A percentile compares a stretch with the other conserved stretches of the same genome.
These are phyloP conservation scores for Acmispon strigosus DNA, from an alignment of 306 rosid species.

Conservation along the genomic window DNA sequence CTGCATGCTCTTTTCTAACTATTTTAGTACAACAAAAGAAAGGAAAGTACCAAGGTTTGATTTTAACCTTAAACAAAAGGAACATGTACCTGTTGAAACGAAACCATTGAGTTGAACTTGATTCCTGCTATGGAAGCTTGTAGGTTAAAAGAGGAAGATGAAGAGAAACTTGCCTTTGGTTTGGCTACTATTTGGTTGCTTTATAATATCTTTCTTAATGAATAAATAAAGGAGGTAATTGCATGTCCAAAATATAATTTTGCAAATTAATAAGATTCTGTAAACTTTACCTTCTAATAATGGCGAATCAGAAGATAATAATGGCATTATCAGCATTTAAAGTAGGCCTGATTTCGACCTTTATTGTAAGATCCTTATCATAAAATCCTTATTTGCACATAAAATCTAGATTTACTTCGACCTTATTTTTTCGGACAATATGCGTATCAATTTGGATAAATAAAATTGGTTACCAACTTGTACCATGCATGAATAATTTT, in stretches of 20 bases:
- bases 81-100: conserved; percentile 32
- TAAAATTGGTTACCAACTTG: too few relatives aligned
- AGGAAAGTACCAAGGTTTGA: background rate
- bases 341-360: conserved; percentile 9
- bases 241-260: conserved; percentile 10
- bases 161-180: conserved; percentile 1
- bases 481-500: too few relatives aligned
- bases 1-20: conserved; percentile 36
- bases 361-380: conserved; percentile 11
- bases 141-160: conserved; percentile 14
- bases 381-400: background rate
- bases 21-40: conserved; percentile 2
- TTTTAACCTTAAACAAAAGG: background rate
- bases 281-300: background rate
- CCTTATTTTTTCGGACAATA: background rate
- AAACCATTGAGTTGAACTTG: conserved; percentile 21
- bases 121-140: background rate
- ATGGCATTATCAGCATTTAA: conserved; percentile 6
- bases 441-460: background rate
- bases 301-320: conserved; percentile 9
- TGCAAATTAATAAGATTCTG: conserved; percentile 10
- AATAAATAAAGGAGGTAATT: conserved; percentile 3
- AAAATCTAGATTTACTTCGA: background rate
- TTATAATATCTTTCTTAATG: background rate
- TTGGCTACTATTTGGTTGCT: background rate